Evolutionary conservation across 2,329 filamentous ascomycete genomes (phyloP).

Genomic region (Neonectria neomacrospora): DNA sequence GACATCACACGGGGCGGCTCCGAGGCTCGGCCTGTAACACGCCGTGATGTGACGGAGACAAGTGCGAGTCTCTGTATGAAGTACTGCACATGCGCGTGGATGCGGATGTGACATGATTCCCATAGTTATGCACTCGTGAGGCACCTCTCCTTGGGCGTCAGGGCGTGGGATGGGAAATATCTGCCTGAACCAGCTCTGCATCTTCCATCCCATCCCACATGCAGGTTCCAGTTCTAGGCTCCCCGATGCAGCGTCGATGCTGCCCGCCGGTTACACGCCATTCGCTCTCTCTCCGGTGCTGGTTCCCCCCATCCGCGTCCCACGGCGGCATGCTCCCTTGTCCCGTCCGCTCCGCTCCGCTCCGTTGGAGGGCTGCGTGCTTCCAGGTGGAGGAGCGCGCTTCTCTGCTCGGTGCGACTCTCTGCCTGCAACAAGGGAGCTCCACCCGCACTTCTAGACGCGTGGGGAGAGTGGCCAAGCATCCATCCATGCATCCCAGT

Average conservation of each 20-base stretch:
- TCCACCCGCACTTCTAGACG: constrained; percentile 7
- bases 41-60: constrained; percentile 2
- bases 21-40: constrained; percentile 17
- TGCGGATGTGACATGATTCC: constrained; percentile 4
- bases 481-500: background rate
- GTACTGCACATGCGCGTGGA: background rate
- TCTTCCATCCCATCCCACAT: constrained; percentile 25
- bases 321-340: background rate
- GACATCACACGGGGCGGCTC: constrained; percentile 7
- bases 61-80: background rate
- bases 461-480: background rate
- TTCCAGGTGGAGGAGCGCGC: background rate
- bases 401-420: background rate
- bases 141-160: background rate
- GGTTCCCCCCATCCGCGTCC: background rate
- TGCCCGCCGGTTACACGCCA: constrained; percentile 26
- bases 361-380: constrained; percentile 12
- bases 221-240: constrained; percentile 18
- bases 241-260: constrained; percentile 25
- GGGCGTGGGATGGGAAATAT: background rate
- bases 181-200: constrained; percentile 1
- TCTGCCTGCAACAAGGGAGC: background rate
- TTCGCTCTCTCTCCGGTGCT: constrained; percentile 11
- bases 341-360: constrained; percentile 13
- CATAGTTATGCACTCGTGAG: background rate